Conservation (phyloP, 805 yeast genomes). For the Candida palmyrensis region DNA sequence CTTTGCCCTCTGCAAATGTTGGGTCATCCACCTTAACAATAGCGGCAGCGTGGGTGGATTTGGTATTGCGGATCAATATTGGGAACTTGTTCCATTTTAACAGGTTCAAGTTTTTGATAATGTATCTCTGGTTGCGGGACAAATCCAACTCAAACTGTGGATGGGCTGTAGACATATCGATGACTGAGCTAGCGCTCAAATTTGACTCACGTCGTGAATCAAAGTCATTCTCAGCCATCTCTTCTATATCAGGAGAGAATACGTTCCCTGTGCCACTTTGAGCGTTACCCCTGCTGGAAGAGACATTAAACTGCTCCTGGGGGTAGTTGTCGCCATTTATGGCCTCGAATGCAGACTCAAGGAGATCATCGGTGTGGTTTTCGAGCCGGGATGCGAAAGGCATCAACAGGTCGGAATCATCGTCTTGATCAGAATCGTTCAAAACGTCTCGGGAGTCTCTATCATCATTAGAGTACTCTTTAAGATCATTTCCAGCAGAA, state of each 20-base stretch:
- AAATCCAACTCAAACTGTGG: constrained; percentile 31
- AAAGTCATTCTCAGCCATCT: too few species aligned
- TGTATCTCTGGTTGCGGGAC: constrained; percentile 41
- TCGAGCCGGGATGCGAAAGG: constrained; percentile 31
- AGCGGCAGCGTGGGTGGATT: constrained; percentile 76
- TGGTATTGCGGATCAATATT: constrained; percentile 58
- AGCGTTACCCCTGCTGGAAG: too few species aligned
- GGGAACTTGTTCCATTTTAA: constrained; percentile 70
- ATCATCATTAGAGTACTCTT: constrained; percentile 1
- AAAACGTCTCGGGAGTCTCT: neutral
- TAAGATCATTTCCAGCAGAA: constrained; percentile 8
- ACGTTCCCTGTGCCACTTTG: too few species aligned
- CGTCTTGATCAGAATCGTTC: neutral
- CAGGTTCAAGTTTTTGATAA: constrained; percentile 51
- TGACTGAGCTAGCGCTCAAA: too few species aligned
- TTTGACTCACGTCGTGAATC: too few species aligned
- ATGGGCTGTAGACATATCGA: constrained; percentile 5
- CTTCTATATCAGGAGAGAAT: too few species aligned
- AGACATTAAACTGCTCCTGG: constrained; percentile 10
- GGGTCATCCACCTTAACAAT: constrained; percentile 57
- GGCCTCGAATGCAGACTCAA: constrained; percentile 61
- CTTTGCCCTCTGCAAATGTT: constrained; percentile 54
- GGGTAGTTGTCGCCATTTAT: constrained; percentile 34
- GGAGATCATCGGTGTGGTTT: constrained; percentile 58
- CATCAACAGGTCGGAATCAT: neutral